These are phyloP conservation scores for Xylaria telfairii DNA, from an alignment of 495 filamentous ascomycete species.

Conservation along the genomic window DNA sequence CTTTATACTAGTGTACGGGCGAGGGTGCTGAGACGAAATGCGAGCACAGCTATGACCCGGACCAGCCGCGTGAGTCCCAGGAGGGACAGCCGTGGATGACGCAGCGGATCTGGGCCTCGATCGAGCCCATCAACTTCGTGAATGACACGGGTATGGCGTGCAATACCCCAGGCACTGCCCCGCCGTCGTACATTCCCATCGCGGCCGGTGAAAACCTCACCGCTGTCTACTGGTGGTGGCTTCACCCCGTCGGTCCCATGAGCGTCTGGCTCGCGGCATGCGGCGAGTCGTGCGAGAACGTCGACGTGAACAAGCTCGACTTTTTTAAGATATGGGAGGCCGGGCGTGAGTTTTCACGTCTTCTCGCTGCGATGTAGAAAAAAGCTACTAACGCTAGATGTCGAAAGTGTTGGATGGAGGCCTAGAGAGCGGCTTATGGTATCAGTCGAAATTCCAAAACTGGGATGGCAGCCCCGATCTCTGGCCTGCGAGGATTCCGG, in stretches of 20 bases:
- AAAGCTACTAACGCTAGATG: neutral
- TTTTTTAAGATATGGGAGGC: constrained; percentile 64
- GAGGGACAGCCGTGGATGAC: constrained; percentile 51
- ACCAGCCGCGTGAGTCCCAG: constrained; percentile 41
- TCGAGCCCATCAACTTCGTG: constrained; percentile 52
- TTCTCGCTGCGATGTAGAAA: neutral
- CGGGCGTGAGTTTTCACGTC: constrained; percentile 31
- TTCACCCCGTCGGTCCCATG: constrained; percentile 61
- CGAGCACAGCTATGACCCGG: constrained; percentile 47
- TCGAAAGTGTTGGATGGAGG: constrained; percentile 47
- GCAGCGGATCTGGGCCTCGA: constrained; percentile 51
- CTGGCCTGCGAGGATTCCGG: constrained; percentile 59
- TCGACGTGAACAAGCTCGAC: constrained; percentile 45
- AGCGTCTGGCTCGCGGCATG: constrained; percentile 55
- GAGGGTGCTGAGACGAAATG: neutral
- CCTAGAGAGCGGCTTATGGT: constrained; percentile 59
- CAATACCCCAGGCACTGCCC: constrained; percentile 50
- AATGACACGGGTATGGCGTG: constrained; percentile 46
- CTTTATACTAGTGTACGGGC: neutral
- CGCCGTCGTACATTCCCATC: constrained; percentile 52
- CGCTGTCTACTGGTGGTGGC: constrained; percentile 59
- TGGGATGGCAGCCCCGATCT: constrained; percentile 50
- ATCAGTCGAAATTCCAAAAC: constrained; percentile 55
- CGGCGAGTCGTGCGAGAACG: constrained; percentile 45
- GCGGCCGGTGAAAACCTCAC: constrained; percentile 50